Evolutionary conservation across 176 grass and related monocot genomes (phyloP).

Genomic region (Dactylis glomerata): DNA sequence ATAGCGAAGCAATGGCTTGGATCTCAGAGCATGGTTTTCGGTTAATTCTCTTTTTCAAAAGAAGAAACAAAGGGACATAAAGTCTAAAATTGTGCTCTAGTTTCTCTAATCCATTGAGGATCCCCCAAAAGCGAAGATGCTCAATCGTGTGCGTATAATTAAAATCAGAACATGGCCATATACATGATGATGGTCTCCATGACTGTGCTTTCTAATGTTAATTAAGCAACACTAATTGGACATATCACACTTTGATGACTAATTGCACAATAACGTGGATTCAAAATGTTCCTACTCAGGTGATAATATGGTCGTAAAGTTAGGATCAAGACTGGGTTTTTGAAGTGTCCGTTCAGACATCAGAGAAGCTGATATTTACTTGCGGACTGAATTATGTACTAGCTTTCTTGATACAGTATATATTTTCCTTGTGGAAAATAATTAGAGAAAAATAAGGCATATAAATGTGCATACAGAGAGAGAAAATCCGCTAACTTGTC

Average conservation of each 20-base stretch:
- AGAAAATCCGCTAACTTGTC: background rate
- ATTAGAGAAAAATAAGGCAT: background rate
- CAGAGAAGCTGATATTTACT: background rate
- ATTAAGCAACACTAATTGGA: constrained; percentile 7
- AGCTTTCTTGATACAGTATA: background rate
- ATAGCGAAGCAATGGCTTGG: background rate
- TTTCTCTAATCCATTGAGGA: background rate
- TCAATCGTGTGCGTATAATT: background rate
- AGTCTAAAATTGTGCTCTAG: background rate
- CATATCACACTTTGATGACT: background rate
- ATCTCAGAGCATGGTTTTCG: background rate
- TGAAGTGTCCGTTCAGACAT: background rate
- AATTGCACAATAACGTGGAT: constrained; percentile 3
- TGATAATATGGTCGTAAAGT: background rate
- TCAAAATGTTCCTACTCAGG: constrained; percentile 22
- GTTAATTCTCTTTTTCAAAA: background rate
- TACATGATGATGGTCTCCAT: constrained; percentile 9
- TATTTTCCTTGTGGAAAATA: background rate
- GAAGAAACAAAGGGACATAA: background rate
- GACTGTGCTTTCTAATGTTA: constrained; percentile 14
- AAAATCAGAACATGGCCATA: background rate
- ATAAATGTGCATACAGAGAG: background rate
- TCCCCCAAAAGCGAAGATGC: constrained; percentile 8
- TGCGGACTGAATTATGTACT: background rate
- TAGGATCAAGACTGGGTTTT: constrained; percentile 11